Base-by-base conservation (phyloP, 495 filamentous ascomycete genomes). In the Hypoxylon lienhwacheense region DNA sequence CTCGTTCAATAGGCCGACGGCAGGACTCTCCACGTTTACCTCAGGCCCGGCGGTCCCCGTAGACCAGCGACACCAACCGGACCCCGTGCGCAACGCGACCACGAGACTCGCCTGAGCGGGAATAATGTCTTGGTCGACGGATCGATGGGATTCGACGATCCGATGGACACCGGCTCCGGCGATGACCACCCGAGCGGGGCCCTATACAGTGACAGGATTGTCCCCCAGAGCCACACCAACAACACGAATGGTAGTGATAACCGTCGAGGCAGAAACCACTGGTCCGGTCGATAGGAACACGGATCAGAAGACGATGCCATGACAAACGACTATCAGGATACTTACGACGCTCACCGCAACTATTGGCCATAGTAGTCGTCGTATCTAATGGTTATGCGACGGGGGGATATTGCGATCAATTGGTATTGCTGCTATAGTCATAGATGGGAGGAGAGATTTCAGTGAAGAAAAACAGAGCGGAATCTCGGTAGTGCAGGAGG, bases 21-120 rank as follows among this genome's bases (percentile, higher is more conserved):
- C n/a, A 79, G 89, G 47, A 64, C 90, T 7, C 77, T 98, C 4
- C 79, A 84, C 35, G 83, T 98, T 48, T 88, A 85, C 56, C 73
- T 86, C 59, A 91, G 90, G 52, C 65, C 74, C 8, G 67, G 74
- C 12, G 74, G 74, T 12, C 33, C 73, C 19, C 43, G 53, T 7
- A 45, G 55, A 7, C 53, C 63, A 37, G 45, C 53, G 4, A 36
- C 56, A 1, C 59, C 66, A 8, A 56, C 34, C 46, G 63, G 62
- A 12, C 66, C 72, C 34, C 52, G 66, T 34, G 69, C 70, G 37
- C 61, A 70, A 16, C 66, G 65, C 66, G 64, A 59, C 63, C 72
- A 60, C 66, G 72, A 53, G 66, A 76, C 32, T 68, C 73, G 65
- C 17, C 24, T 43, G 22, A 73, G 76, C 16, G 73, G 79, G 5